Evolutionary conservation across 2,329 filamentous ascomycete genomes (phyloP), one percentile per base, ranked within the genome.

Genomic region (Phialocephala subalpina): DNA sequence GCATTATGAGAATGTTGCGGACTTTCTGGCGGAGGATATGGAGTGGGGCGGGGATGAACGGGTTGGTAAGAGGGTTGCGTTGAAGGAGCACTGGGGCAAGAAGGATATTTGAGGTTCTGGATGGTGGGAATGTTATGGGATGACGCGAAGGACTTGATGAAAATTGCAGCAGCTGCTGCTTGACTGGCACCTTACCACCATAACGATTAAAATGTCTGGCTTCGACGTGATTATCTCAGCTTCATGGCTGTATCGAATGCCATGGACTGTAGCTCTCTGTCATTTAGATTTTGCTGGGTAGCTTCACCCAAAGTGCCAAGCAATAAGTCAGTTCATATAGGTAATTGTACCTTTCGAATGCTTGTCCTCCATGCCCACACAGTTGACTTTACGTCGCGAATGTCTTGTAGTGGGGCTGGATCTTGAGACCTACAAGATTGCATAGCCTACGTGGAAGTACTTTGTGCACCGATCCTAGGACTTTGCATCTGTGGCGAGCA

Each of bases 21-120:
- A 81, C n/a, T 79, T 81, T 56, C 75, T 82, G 52, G 79, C 79
- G 14, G 73, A 69, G 53, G 80, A 82, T 70, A 71, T 82, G 53
- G 77, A 75, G 64, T 72, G 38, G 36, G 59, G 55, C 1, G 70
- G 74, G 47, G 75, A 73, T 27, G 66, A 69, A 52, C 80, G 76
- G 73, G 72, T 74, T 62, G 78, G 78, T 29, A 72, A 66, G 57
- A 75, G 70, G 22, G 80, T 81, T 2, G 78, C 77, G 20, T 65
- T 80, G 33, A 80, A 69, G 49, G 66, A 70, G 38, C 63, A 67
- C 45, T 25, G 25, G 29, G 40, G 20, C 8, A 60, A 60, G 62
- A 66, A 68, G 47, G 52, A 62, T 35, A 60, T 52, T 55, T 69
- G 56, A 64, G 38, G 52, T 29, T 29, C 1, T 9, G 20, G 22